Evolutionary conservation across 352 stramenopile species (phyloP), one percentile per base, ranked within the genome.

Genomic region (Pythium monospermum): DNA sequence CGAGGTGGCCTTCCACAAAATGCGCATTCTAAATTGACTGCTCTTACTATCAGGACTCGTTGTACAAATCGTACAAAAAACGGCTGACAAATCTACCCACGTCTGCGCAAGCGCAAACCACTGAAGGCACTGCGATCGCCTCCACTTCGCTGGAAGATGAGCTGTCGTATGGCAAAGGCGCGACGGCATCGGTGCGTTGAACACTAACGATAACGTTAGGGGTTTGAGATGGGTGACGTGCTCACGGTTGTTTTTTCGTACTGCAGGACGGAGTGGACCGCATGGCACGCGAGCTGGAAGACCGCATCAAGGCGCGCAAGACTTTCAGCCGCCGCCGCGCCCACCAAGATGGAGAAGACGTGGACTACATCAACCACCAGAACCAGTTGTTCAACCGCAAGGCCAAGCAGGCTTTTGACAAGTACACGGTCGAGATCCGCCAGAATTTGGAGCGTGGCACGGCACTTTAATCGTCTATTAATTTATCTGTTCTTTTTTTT

Each of bases 351-450:
- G 87, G 80, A 52, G 92, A 97, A 57, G 86, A 97, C 47, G 93
- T 98, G 23, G 91, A 96, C 65, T 98, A 94, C 64, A 99, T 99
- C 69, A 99, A 99, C 78, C 87, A 98, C 63, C 79, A 96, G 49
- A 99, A 99, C 74, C 96, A 95, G 53, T 66, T 79, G 28, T 99
- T 98, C 80, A 99, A 99, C 80, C 83, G 97, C 73, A 99, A 98
- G 72, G 91, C 98, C 49, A 90, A 86, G 47, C 81, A 96, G 36
- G 94, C 96, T 27, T 99, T 97, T 64, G 94, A 99, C 76, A 97
- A 98, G 71, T 97, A 98, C 71, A 99, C 96, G 16, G 94, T 97
- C 18, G 96, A 99, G 61, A 99, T 98, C 69, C 78, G 92, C 37
- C 94, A 98, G 67, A 98, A 98, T 71, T 79, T 99, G 40, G 96